A percentile compares a stretch with the other conserved stretches of the same genome.
Evolutionary conservation across 1,284 basidiomycete species (phyloP).

Genomic region (Naganishia cerealis): DNA sequence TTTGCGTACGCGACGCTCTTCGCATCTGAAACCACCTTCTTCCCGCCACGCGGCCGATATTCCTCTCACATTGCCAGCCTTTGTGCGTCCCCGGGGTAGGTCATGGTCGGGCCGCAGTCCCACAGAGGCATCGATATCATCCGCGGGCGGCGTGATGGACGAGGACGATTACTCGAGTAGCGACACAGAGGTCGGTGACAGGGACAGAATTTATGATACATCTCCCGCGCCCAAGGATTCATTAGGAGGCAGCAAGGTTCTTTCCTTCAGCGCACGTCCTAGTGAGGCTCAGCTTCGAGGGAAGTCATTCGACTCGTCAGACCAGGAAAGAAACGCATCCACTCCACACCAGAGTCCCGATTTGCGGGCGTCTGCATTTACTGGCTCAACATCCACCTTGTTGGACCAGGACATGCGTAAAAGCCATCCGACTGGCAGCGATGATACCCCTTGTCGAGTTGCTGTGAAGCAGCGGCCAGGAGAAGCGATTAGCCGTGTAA

Average conservation of each 20-base stretch:
- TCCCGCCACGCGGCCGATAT: neutral
- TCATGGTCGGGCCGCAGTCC: conserved; percentile 8
- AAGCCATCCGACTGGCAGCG: neutral
- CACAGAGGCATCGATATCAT: conserved; percentile 22
- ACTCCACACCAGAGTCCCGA: neutral
- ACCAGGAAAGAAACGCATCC: neutral
- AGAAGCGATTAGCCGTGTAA: neutral
- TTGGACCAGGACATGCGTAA: neutral
- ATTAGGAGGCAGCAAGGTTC: neutral
- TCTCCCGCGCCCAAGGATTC: neutral
- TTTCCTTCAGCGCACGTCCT: neutral
- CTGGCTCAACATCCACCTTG: neutral
- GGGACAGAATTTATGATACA: neutral
- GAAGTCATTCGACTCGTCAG: neutral
- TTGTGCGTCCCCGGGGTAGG: neutral
- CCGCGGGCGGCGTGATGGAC: conserved; percentile 7
- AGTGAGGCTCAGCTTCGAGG: neutral
- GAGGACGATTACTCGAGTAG: conserved; percentile 21
- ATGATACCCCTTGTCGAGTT: neutral
- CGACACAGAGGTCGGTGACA: conserved; percentile 15
- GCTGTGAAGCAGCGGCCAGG: conserved; percentile 5
- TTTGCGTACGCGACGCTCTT: neutral
- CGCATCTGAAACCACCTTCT: conserved; percentile 1
- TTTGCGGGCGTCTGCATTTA: neutral
- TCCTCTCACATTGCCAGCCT: neutral